Percentiles rank a stretch among this genome's conserved stretches.
These are phyloP conservation scores for Angomonas desouzai DNA, from an alignment of 208 protist genomes.

Conservation along the genomic window DNA sequence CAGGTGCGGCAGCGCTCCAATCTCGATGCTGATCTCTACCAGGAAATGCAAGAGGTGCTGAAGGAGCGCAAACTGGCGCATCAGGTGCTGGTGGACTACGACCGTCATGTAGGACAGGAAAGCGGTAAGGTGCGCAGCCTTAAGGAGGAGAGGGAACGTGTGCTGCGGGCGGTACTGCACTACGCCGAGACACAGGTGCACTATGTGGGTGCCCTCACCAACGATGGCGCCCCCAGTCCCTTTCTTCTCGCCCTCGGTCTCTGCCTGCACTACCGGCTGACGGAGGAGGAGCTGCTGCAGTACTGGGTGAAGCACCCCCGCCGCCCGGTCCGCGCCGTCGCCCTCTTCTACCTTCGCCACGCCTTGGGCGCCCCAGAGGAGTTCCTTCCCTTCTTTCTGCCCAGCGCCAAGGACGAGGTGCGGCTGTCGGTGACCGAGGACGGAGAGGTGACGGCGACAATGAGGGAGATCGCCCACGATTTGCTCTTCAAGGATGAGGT, in stretches of 20 bases:
- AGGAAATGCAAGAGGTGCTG: slow-evolving; percentile 23
- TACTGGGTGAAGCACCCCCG: slow-evolving; percentile 66
- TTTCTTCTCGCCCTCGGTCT: slow-evolving; percentile 68
- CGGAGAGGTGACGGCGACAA: slow-evolving; percentile 38
- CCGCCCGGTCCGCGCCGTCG: slow-evolving; percentile 64
- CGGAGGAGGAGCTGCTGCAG: slow-evolving; percentile 40
- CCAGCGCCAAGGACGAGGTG: slow-evolving; percentile 36
- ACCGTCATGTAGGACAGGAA: slow-evolving; percentile 11
- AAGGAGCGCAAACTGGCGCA: slow-evolving; percentile 4
- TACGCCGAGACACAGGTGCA: slow-evolving; percentile 67
- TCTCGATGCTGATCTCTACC: slow-evolving; percentile 68
- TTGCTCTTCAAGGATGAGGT: slow-evolving; percentile 70
- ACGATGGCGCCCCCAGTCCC: slow-evolving; percentile 63
- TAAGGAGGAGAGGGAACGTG: slow-evolving; percentile 41
- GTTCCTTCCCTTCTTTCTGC: slow-evolving; percentile 64
- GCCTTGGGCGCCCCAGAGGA: slow-evolving; percentile 59
- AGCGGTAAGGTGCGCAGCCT: slow-evolving; percentile 32
- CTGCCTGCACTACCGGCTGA: slow-evolving; percentile 35
- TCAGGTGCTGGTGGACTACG: slow-evolving; percentile 17
- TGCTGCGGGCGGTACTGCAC: slow-evolving; percentile 47
- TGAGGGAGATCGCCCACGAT: slow-evolving; percentile 43
- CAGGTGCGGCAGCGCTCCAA: slow-evolving; percentile 43
- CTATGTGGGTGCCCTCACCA: slow-evolving; percentile 71
- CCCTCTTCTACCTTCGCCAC: slow-evolving; percentile 71
- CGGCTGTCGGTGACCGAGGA: slow-evolving; percentile 28